Percentiles rank a stretch among this genome's conserved stretches.
phyloP scores from a whole-genome alignment of 1,139 yeast genomes.

The Scheffersomyces quercinus region DNA sequence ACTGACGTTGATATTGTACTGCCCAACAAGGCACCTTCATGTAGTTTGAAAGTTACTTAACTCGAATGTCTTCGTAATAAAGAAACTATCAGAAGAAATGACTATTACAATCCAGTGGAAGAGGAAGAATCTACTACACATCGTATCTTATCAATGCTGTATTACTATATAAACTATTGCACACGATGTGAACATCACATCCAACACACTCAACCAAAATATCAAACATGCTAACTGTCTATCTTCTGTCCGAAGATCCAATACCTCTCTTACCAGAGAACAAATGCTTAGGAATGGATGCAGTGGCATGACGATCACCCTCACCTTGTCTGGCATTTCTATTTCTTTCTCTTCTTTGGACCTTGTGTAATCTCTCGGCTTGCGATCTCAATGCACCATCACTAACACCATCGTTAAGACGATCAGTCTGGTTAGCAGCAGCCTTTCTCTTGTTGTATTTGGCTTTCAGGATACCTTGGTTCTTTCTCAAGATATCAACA shows the following conservation, averaged over 20 bases:
- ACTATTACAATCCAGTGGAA: too few species aligned
- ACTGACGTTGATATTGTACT: too few species aligned
- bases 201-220: neutral
- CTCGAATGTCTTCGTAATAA: too few species aligned
- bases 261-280: slow-evolving; percentile 95
- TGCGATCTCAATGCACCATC: slow-evolving; percentile 81
- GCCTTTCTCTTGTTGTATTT: slow-evolving; percentile 50
- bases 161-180: slow-evolving; percentile 23
- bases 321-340: slow-evolving; percentile 93
- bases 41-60: too few species aligned
- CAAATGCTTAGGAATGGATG: slow-evolving; percentile 88
- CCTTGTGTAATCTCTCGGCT: slow-evolving; percentile 84
- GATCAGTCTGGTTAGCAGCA: slow-evolving; percentile 66
- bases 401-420: slow-evolving; percentile 82
- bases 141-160: slow-evolving; percentile 7
- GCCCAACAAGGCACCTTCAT: too few species aligned
- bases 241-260: slow-evolving; percentile 71
- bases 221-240: slow-evolving; percentile 6
- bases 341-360: slow-evolving; percentile 92
- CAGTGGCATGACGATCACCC: slow-evolving; percentile 88
- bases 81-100: too few species aligned
- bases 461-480: slow-evolving; percentile 46
- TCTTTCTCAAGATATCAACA: slow-evolving; percentile 68
- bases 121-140: neutral
- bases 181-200: slow-evolving; percentile 25